phyloP scores from a whole-genome alignment of 306 rosid species.

The Cucumis cinereus region DNA sequence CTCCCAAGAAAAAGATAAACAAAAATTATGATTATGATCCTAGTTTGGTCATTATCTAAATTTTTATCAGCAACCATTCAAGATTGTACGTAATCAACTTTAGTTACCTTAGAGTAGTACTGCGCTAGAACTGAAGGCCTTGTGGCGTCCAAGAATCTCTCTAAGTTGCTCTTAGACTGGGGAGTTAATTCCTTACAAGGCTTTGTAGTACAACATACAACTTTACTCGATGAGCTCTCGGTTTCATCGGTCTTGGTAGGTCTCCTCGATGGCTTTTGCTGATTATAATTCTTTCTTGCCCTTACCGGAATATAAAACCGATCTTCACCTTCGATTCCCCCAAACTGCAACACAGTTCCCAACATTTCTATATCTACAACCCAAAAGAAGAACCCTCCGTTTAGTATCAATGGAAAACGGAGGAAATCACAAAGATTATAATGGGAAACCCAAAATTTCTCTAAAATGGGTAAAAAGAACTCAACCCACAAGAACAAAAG shows the following conservation, averaged over 20 bases:
- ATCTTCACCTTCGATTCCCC: conserved; percentile 44
- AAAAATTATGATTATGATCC: background rate
- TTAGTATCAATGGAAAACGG: conserved; percentile 8
- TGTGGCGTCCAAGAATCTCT: conserved; percentile 55
- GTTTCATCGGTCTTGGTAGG: conserved; percentile 33
- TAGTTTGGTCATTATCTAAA: background rate
- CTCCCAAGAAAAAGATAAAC: background rate
- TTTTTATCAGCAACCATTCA: background rate
- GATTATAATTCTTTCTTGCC: conserved; percentile 45
- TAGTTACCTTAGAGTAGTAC: conserved; percentile 64
- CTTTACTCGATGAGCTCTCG: conserved; percentile 23
- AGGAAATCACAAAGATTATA: conserved; percentile 1
- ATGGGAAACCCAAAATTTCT: background rate
- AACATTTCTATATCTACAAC: conserved; percentile 26
- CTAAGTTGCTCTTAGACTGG: conserved; percentile 34
- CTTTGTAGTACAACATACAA: conserved; percentile 16
- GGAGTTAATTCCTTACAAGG: conserved; percentile 18
- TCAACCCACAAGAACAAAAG: background rate
- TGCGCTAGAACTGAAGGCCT: conserved; percentile 64
- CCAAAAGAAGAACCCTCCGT: conserved; percentile 7
- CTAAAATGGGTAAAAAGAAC: background rate
- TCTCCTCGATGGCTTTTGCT: conserved; percentile 39
- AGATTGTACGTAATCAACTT: background rate
- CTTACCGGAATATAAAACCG: conserved; percentile 56
- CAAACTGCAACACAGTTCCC: conserved; percentile 44